Evolutionary conservation across 495 filamentous ascomycete genomes (phyloP), one percentile per base, ranked within the genome.

Genomic region (Halenospora varia): DNA sequence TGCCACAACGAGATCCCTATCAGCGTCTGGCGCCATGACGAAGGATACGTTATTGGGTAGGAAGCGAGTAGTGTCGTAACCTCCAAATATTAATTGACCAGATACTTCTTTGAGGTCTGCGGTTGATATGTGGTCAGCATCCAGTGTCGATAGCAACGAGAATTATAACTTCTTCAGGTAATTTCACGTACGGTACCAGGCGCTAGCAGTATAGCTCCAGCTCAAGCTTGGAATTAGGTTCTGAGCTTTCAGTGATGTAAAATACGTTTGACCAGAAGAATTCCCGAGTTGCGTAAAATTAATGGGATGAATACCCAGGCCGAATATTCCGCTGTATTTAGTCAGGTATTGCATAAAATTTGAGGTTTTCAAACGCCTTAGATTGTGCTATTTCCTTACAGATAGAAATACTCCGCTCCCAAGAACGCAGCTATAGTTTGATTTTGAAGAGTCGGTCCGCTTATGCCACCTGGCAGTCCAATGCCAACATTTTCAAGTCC

Each of bases 141-240:
- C 49, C n/a, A 19, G 0, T 20, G 11, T 15, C 22, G 25, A 71
- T 6, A n/a, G n/a, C n/a, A n/a, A n/a, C n/a, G n/a, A n/a, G n/a
- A n/a, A n/a, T n/a, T n/a, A n/a, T n/a, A n/a, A n/a, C n/a, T n/a
- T n/a, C n/a, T n/a, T n/a, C n/a, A n/a, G n/a, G n/a, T n/a, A n/a
- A n/a, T n/a, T n/a, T n/a, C n/a, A 35, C 29, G 4, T 13, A 35
- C 29, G 75, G 61, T 83, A 82, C 45, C 69, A 68, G 10, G 74
- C 74, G 8, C 80, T 81, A 10, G 79, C 81, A 10, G 81, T 83
- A 63, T 81, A 83, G 41, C 74, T 76, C 68, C 71, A 82, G 20
- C 74, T 75, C 15, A 79, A 29, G 60, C 76, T 79, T 10, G 78
- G 77, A 19, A 83, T 80, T 18, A 69, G 51, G 10, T 67, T 68